Evolutionary conservation across 1,284 basidiomycete species (phyloP).

Genomic region (Athelia psychrophila): DNA sequence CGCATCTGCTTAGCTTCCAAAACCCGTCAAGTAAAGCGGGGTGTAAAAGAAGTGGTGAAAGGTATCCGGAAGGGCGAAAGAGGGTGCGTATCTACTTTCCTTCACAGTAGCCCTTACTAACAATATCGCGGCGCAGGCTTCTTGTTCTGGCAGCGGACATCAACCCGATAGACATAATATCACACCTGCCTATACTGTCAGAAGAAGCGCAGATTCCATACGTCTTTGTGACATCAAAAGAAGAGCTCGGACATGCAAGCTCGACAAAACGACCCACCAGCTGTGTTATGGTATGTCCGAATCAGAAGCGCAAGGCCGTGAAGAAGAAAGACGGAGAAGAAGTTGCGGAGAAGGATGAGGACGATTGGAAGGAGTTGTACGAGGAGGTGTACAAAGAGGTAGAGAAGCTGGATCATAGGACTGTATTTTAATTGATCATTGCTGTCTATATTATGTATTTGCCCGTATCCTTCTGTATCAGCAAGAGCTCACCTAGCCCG

Average conservation of each 20-base stretch:
- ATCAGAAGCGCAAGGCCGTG: slow-evolving; percentile 70
- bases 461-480: not conserved
- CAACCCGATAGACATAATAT: slow-evolving; percentile 97
- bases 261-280: slow-evolving; percentile 98
- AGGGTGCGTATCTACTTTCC: slow-evolving; percentile 56
- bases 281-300: slow-evolving; percentile 92
- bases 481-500: too few relatives aligned
- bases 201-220: slow-evolving; percentile 97
- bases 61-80: slow-evolving; percentile 94
- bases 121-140: slow-evolving; percentile 46
- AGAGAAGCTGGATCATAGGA: slow-evolving; percentile 71
- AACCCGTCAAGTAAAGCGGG: slow-evolving; percentile 88
- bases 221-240: slow-evolving; percentile 84
- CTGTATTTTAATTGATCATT: slow-evolving; percentile 52
- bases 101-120: not conserved
- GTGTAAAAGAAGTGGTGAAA: slow-evolving; percentile 97
- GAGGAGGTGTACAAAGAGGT: slow-evolving; percentile 86
- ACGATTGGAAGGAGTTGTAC: slow-evolving; percentile 83
- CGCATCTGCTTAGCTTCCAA: slow-evolving; percentile 69
- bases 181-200: slow-evolving; percentile 91
- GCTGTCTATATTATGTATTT: slow-evolving; percentile 10
- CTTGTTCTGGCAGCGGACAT: slow-evolving; percentile 96
- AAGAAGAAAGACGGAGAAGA: slow-evolving; percentile 56
- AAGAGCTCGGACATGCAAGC: slow-evolving; percentile 93
- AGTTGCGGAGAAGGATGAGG: slow-evolving; percentile 60